phyloP scores from a whole-genome alignment of 495 filamentous ascomycete species.

The Penicillium canescens region DNA sequence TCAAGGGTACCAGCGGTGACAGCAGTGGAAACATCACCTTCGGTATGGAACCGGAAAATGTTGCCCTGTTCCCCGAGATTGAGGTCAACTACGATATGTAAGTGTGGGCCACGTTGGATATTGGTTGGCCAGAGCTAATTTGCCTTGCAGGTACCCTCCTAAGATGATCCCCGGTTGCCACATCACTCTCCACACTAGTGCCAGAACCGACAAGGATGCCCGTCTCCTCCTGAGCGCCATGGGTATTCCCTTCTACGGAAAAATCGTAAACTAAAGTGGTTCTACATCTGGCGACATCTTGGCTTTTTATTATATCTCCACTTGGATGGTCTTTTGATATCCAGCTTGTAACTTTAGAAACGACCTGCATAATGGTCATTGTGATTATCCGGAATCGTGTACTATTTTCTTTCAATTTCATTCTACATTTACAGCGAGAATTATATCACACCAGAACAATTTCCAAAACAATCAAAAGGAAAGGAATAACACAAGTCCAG shows the following conservation, averaged over 20 bases:
- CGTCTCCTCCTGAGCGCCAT: conserved; percentile 77
- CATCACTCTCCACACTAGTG: conserved; percentile 83
- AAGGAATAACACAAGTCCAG: background rate
- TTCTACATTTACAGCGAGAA: conserved; percentile 16
- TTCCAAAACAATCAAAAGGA: background rate
- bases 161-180: conserved; percentile 94
- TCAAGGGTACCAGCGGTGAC: conserved; percentile 76
- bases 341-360: conserved; percentile 37
- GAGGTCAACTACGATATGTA: conserved; percentile 89
- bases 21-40: conserved; percentile 83
- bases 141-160: conserved; percentile 63
- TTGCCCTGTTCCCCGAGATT: conserved; percentile 87
- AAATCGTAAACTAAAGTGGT: conserved; percentile 51
- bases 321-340: conserved; percentile 16
- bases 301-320: conserved; percentile 10
- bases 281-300: background rate
- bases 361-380: conserved; percentile 30
- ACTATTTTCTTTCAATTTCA: conserved; percentile 25
- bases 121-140: conserved; percentile 11
- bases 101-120: conserved; percentile 35
- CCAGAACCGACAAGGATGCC: conserved; percentile 89
- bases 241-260: conserved; percentile 80
- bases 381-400: conserved; percentile 27
- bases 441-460: background rate
- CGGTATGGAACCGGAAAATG: conserved; percentile 68